These are phyloP conservation scores for Puccinia hordei DNA, from an alignment of 1,284 basidiomycete species.

Conservation along the genomic window DNA sequence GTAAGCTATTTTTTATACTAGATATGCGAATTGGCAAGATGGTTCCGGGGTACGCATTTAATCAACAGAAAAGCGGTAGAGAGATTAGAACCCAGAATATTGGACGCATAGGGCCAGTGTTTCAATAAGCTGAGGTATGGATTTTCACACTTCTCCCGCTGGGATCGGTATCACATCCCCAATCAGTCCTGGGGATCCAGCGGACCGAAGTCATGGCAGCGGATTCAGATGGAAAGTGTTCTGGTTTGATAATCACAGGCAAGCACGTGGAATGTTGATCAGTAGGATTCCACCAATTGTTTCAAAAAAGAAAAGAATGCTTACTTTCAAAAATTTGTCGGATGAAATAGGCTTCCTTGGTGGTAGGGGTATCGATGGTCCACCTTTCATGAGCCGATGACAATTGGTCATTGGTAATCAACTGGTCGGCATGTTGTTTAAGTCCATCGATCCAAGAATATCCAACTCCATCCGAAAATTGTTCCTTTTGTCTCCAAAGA, in stretches of 20 bases:
- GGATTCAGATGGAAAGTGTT: slow-evolving; percentile 77
- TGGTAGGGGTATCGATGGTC: slow-evolving; percentile 82
- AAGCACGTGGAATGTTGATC: not conserved
- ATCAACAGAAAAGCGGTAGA: not conserved
- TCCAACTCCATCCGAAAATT: slow-evolving; percentile 98
- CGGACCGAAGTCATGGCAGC: slow-evolving; percentile 91
- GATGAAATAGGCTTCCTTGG: slow-evolving; percentile 96
- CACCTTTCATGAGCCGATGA: slow-evolving; percentile 75
- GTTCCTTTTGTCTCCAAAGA: slow-evolving; percentile 98
- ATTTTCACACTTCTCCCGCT: slow-evolving; percentile 93
- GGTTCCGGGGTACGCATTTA: no score
- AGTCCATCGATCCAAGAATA: slow-evolving; percentile 99
- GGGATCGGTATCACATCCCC: slow-evolving; percentile 93
- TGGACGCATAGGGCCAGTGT: not conserved
- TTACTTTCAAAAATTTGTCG: slow-evolving; percentile 86
- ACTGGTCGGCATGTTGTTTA: slow-evolving; percentile 78
- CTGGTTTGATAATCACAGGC: slow-evolving; percentile 59
- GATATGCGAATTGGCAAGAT: not conserved
- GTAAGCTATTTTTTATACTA: no score
- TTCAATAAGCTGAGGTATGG: slow-evolving; percentile 82
- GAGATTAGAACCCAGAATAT: not conserved
- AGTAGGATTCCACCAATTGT: not conserved
- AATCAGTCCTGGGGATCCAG: slow-evolving; percentile 91
- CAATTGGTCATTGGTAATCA: slow-evolving; percentile 81
- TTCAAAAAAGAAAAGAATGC: slow-evolving; percentile 52